Percentiles rank a stretch among this genome's conserved stretches.
Evolutionary conservation across 2,329 filamentous ascomycete species (phyloP).

Genomic region (Truncatella angustata): DNA sequence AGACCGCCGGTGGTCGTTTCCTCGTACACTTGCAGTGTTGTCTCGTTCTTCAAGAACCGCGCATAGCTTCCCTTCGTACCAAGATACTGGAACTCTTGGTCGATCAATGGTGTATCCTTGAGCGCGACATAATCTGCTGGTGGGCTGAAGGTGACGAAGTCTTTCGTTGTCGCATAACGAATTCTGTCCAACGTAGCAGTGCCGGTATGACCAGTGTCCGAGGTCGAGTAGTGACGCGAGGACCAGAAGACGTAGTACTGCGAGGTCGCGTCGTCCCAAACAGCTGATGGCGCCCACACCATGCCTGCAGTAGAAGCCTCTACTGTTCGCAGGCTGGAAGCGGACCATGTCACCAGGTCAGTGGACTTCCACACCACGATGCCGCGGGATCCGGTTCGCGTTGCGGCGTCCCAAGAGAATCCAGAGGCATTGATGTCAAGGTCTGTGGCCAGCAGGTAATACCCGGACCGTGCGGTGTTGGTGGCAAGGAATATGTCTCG

Average conservation of each 20-base stretch:
- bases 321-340: conserved; percentile 23
- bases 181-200: conserved; percentile 38
- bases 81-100: conserved; percentile 45
- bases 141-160: conserved; percentile 46
- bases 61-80: conserved; percentile 38
- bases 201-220: conserved; percentile 44
- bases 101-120: conserved; percentile 43
- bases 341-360: conserved; percentile 34
- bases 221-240: conserved; percentile 38
- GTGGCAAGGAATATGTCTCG: conserved; percentile 33
- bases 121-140: conserved; percentile 43
- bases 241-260: conserved; percentile 50
- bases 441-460: conserved; percentile 35
- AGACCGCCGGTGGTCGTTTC: conserved; percentile 43
- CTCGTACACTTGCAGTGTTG: conserved; percentile 44
- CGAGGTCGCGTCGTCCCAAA: conserved; percentile 31
- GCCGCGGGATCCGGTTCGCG: conserved; percentile 32
- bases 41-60: conserved; percentile 51
- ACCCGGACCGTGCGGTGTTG: conserved; percentile 31
- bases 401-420: conserved; percentile 35
- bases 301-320: conserved; percentile 34
- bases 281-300: conserved; percentile 36
- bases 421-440: conserved; percentile 32
- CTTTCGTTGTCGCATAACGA: conserved; percentile 48
- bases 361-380: conserved; percentile 36